Conservation (phyloP, 495 filamentous ascomycete species). For the Penicillium dipodomyicola region DNA sequence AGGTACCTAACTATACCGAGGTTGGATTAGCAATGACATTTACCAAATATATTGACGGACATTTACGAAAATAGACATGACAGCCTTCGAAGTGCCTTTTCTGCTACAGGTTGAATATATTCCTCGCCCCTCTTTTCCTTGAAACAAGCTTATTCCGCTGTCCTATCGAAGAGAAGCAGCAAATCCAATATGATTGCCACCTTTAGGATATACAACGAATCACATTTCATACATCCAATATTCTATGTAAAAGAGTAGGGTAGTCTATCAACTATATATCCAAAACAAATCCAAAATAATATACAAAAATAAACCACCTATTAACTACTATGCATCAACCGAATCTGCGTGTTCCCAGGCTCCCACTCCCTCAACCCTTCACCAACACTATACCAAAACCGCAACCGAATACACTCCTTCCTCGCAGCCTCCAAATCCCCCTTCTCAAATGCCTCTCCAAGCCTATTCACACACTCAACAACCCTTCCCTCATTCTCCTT, state of each 20-base stretch:
- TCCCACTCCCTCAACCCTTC: constrained; percentile 83
- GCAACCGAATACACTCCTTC: constrained; percentile 68
- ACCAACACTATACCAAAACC: constrained; percentile 89
- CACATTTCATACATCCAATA: neutral
- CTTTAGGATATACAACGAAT: neutral
- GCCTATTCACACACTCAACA: constrained; percentile 48
- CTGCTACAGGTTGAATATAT: neutral
- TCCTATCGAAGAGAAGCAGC: neutral
- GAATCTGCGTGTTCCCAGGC: constrained; percentile 63
- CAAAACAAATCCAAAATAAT: constrained; percentile 4
- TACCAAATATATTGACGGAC: no score
- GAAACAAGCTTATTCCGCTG: neutral
- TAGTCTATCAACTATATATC: constrained; percentile 1
- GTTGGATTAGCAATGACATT: neutral
- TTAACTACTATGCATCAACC: constrained; percentile 53
- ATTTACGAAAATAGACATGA: neutral
- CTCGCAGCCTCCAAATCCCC: constrained; percentile 67
- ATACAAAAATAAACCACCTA: neutral
- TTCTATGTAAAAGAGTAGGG: neutral
- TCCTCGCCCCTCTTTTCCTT: neutral
- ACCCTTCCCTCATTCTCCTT: constrained; percentile 68
- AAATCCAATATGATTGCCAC: neutral
- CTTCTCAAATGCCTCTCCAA: constrained; percentile 62
- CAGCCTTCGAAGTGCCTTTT: neutral
- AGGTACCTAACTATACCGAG: neutral